Evolutionary conservation across 2,329 filamentous ascomycete genomes (phyloP), one percentile per base, ranked within the genome.

Genomic region (Colletotrichum endophyticum): DNA sequence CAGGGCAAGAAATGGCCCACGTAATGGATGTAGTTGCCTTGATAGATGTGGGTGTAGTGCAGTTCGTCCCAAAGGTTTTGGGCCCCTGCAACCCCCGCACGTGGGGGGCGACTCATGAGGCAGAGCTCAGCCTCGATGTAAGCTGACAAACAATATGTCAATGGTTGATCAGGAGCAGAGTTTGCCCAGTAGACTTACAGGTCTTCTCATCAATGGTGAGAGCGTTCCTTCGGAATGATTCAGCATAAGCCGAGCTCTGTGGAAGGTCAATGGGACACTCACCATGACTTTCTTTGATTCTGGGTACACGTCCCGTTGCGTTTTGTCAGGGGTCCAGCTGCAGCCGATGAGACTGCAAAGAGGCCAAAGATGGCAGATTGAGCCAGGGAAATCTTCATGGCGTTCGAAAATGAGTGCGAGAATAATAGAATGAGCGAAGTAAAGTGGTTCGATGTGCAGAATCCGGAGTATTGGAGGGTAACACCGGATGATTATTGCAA

Each of bases 381-480:
- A 9, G 39, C 19, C 0, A n/a, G 39, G 0, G 9, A n/a, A 0
- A 44, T 44, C 19, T 44, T 44, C 9, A n/a, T 44, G 19, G 39
- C 19, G 1, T 44, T 6, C 5, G 39, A 44, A 3, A 19, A 12
- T 0, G 19, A n/a, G 8, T 44, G 39, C 19, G 1, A 5, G 39
- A 44, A 6, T 4, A n/a, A 44, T 0, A n/a, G 3, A n/a, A 44
- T 44, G 39, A 44, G 19, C 39, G 39, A 44, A 11, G 19, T 0
- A 44, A 0, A 44, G 39, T n/a, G 39, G 19, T n/a, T n/a, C 39
- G 0, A n/a, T 3, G 39, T 0, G 39, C 3, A 6, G 39, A n/a
- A 44, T 44, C 1, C 3, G 1, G 19, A 44, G 39, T n/a, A 44
- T 0, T n/a, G 2, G 39, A 44, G 39, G 39, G 39, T 11, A n/a